These are phyloP conservation scores for Calocybe indica DNA, from an alignment of 768 basidiomycete species.

Conservation along the genomic window DNA sequence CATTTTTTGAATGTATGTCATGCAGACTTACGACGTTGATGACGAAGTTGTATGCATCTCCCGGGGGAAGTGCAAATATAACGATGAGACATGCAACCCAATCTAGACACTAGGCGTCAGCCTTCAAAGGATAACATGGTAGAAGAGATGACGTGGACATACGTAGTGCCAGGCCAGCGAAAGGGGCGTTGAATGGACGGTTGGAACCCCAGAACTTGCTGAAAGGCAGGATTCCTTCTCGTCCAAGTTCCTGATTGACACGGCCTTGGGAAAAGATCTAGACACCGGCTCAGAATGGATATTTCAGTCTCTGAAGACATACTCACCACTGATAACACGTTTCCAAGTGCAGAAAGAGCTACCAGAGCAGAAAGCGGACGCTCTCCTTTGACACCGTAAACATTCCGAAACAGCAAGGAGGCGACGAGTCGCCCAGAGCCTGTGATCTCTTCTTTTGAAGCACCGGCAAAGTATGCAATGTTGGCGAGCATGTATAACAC, in stretches of 20 bases:
- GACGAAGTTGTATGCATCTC: conserved; percentile 57
- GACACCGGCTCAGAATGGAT: neutral
- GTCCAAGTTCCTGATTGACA: conserved; percentile 52
- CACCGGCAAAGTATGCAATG: conserved; percentile 55
- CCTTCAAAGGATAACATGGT: conserved; percentile 56
- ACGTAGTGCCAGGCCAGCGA: conserved; percentile 44
- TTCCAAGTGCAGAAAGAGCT: conserved; percentile 54
- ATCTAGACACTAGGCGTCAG: conserved; percentile 26
- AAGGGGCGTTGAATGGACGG: conserved; percentile 50
- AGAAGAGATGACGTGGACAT: conserved; percentile 26
- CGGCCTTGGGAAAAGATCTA: conserved; percentile 18
- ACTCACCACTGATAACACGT: conserved; percentile 44
- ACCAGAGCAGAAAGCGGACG: conserved; percentile 29
- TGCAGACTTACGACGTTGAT: conserved; percentile 36
- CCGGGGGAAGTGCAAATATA: conserved; percentile 37
- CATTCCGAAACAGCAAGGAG: conserved; percentile 48
- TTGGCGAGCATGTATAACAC: conserved; percentile 47
- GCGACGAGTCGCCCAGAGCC: conserved; percentile 44
- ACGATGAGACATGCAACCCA: conserved; percentile 22
- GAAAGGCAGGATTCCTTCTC: conserved; percentile 49
- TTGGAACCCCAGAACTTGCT: conserved; percentile 52
- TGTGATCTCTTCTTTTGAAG: conserved; percentile 48
- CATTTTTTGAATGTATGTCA: neutral
- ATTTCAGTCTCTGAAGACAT: conserved; percentile 15
- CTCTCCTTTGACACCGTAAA: conserved; percentile 40